Conservation (phyloP, 148 eudicot genomes). For the Fagopyrum esculentum region DNA sequence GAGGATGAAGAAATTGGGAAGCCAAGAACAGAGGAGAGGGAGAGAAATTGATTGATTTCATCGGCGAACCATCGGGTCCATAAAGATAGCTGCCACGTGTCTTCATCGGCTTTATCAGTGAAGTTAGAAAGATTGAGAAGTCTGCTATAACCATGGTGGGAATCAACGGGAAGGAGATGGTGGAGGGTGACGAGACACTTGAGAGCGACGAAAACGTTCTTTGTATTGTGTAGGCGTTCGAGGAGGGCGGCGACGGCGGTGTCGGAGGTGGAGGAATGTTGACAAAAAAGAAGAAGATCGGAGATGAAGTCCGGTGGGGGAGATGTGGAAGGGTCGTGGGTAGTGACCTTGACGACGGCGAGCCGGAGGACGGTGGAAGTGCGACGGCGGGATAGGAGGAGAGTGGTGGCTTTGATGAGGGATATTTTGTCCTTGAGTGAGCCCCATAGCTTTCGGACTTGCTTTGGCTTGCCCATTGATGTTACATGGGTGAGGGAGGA, state of each 20-base stretch:
- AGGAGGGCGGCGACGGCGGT: constrained; percentile 32
- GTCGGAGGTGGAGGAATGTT: constrained; percentile 19
- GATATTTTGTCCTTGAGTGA: constrained; percentile 62
- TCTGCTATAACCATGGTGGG: constrained; percentile 18
- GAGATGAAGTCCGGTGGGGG: constrained; percentile 36
- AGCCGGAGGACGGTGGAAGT: constrained; percentile 25
- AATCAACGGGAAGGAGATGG: constrained; percentile 31
- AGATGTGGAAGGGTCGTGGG: constrained; percentile 27
- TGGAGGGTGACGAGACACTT: constrained; percentile 59
- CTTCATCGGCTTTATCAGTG: constrained; percentile 24
- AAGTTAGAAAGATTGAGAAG: constrained; percentile 37
- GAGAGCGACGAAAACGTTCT: constrained; percentile 45
- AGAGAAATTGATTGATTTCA: constrained; percentile 28
- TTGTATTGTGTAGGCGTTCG: constrained; percentile 37
- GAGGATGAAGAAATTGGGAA: constrained; percentile 8
- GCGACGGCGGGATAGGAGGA: constrained; percentile 27
- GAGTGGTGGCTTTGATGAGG: constrained; percentile 39
- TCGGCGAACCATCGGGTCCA: constrained; percentile 69
- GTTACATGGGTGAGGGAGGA: neutral
- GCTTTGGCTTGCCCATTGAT: constrained; percentile 27
- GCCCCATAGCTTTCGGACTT: constrained; percentile 30
- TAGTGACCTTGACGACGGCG: constrained; percentile 50
- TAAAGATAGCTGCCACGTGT: constrained; percentile 38
- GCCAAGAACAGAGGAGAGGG: constrained; percentile 20
- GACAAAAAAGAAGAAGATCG: constrained; percentile 30